Percentiles rank a stretch among this genome's conserved stretches.
Evolutionary conservation across 2,329 filamentous ascomycete genomes (phyloP).

Genomic region (Penicillium sp.): DNA sequence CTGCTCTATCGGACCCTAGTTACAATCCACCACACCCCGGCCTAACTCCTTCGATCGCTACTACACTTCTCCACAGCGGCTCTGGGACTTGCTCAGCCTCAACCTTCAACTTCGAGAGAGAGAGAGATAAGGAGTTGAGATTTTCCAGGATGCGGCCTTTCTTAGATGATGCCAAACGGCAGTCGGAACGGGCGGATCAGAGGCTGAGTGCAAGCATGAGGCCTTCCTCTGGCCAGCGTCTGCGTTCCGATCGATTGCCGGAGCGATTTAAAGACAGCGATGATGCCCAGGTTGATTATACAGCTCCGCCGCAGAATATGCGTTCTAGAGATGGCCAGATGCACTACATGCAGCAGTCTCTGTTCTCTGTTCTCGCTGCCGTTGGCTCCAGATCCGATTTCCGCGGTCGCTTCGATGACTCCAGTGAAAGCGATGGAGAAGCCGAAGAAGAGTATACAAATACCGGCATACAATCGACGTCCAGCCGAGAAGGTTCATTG

Average conservation of each 20-base stretch:
- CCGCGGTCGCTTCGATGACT: conserved; percentile 78
- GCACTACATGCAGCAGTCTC: conserved; percentile 85
- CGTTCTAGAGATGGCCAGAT: conserved; percentile 47
- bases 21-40: conserved; percentile 26
- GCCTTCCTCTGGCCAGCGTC: conserved; percentile 46
- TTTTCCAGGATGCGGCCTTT: conserved; percentile 38
- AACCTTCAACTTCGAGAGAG: conserved; percentile 5
- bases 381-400: conserved; percentile 83
- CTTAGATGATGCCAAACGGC: conserved; percentile 48
- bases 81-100: conserved; percentile 1
- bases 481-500: conserved; percentile 7
- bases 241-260: conserved; percentile 58
- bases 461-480: conserved; percentile 17
- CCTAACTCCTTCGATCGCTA: conserved; percentile 17
- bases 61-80: conserved; percentile 12
- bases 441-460: conserved; percentile 35
- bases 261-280: conserved; percentile 62
- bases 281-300: conserved; percentile 64
- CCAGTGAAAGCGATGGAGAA: conserved; percentile 76
- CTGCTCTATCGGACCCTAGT: conserved; percentile 23
- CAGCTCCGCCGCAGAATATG: conserved; percentile 53
- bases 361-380: conserved; percentile 89
- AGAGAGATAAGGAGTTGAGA: conserved; percentile 10
- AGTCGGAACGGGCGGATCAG: conserved; percentile 36
- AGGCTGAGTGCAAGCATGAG: conserved; percentile 49